Conservation (phyloP, 78 protist species). For the Guillardia theta region DNA sequence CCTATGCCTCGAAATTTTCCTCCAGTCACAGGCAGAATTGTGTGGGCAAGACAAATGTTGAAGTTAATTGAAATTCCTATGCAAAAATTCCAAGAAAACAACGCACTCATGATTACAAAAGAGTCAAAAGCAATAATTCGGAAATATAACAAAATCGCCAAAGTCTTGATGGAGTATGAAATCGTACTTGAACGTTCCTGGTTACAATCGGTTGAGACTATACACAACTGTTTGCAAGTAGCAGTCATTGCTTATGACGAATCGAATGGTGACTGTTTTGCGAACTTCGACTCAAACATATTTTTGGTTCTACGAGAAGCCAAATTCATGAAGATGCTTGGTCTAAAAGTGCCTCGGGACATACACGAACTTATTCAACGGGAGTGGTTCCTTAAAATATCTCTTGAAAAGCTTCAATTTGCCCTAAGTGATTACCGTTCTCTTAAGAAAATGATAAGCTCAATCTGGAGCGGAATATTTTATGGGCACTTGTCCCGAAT, state of each 20-base stretch:
- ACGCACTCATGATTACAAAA: neutral
- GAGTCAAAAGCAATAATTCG: constrained; percentile 63
- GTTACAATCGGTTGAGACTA: too few species aligned
- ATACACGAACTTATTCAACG: neutral
- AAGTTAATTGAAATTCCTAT: constrained; percentile 64
- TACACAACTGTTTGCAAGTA: too few species aligned
- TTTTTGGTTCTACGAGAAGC: constrained; percentile 74
- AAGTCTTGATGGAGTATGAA: constrained; percentile 72
- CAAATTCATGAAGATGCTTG: constrained; percentile 55
- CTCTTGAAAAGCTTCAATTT: neutral
- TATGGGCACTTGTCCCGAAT: too few species aligned
- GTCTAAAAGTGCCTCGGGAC: constrained; percentile 55
- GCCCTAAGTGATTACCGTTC: neutral
- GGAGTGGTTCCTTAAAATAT: neutral
- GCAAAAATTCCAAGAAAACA: constrained; percentile 48
- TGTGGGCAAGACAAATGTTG: constrained; percentile 47
- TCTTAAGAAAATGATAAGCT: neutral
- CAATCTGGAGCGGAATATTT: too few species aligned
- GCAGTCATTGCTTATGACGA: too few species aligned
- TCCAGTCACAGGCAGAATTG: constrained; percentile 66
- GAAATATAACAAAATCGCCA: constrained; percentile 69
- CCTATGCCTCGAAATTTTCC: constrained; percentile 67
- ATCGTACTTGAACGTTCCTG: too few species aligned
- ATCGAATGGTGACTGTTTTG: too few species aligned
- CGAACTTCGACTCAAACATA: constrained; percentile 77